Conservation (phyloP, 768 basidiomycete genomes). For the Termitomyces heimii region DNA sequence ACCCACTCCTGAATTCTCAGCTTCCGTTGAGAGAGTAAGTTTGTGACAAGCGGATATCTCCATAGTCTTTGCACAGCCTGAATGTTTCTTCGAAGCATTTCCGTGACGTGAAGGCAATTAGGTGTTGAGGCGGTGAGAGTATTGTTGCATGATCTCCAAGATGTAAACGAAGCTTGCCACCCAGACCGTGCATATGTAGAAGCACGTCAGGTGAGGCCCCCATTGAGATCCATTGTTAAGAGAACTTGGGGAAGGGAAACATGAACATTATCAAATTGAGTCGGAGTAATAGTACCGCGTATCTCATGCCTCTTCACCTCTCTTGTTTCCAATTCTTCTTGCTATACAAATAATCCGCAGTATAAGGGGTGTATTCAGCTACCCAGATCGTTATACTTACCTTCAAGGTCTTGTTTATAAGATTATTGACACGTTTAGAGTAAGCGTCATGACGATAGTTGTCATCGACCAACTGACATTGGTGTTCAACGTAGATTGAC, state of each 20-base stretch:
- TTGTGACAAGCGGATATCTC: slow-evolving; percentile 41
- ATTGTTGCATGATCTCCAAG: slow-evolving; percentile 7
- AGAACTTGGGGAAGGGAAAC: slow-evolving; percentile 4
- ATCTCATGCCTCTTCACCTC: slow-evolving; percentile 10
- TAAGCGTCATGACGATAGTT: slow-evolving; percentile 13
- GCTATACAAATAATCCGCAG: slow-evolving; percentile 1
- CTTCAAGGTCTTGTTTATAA: slow-evolving; percentile 14
- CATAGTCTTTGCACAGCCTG: slow-evolving; percentile 58
- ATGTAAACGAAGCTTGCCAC: slow-evolving; percentile 12
- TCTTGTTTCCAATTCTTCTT: slow-evolving; percentile 9
- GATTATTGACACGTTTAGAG: slow-evolving; percentile 9
- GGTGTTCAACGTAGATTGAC: no score
- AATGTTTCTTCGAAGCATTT: slow-evolving; percentile 37
- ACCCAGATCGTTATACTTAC: neutral
- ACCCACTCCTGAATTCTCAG: slow-evolving; percentile 71
- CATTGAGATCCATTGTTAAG: slow-evolving; percentile 11
- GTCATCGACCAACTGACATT: slow-evolving; percentile 2
- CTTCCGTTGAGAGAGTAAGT: slow-evolving; percentile 35
- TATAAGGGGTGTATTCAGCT: neutral
- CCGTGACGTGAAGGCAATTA: slow-evolving; percentile 28
- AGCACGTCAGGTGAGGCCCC: slow-evolving; percentile 12
- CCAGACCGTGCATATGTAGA: slow-evolving; percentile 11
- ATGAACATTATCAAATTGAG: neutral
- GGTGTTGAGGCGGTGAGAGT: slow-evolving; percentile 5
- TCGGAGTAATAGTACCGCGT: slow-evolving; percentile 7